phyloP scores from a whole-genome alignment of 305 asterid species.

The Plantago lanceolata region DNA sequence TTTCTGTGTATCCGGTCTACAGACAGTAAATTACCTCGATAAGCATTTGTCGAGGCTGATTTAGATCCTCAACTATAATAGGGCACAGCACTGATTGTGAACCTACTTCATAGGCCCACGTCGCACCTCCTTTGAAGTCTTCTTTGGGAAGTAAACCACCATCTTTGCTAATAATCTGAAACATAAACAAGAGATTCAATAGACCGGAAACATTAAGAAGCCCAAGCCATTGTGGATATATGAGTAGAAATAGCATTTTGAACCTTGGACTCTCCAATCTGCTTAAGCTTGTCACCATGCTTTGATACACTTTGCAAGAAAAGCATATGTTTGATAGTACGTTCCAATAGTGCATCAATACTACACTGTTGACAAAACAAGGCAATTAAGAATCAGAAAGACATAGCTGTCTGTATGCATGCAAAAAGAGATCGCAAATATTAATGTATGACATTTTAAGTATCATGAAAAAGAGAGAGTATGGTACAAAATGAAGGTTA shows the following conservation, averaged over 20 bases:
- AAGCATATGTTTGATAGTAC: constrained; percentile 92
- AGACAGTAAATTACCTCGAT: constrained; percentile 57
- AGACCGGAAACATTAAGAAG: not conserved
- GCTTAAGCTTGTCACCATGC: constrained; percentile 89
- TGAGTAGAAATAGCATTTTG: not conserved
- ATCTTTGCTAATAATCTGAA: constrained; percentile 68
- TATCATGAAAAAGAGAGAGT: not conserved
- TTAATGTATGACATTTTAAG: constrained; percentile 2
- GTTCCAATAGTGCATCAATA: constrained; percentile 89
- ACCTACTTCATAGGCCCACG: constrained; percentile 97
- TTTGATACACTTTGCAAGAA: constrained; percentile 91
- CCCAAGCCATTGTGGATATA: not conserved
- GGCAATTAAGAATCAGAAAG: constrained; percentile 2
- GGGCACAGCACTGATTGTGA: constrained; percentile 85
- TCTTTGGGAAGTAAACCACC: constrained; percentile 66
- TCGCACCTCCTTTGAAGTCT: constrained; percentile 84
- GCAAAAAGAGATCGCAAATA: not conserved
- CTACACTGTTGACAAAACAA: constrained; percentile 67
- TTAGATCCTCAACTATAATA: constrained; percentile 83
- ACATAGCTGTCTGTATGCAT: not conserved
- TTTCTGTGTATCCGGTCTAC: constrained; percentile 2
- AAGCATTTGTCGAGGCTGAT: constrained; percentile 91
- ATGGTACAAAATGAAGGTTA: not conserved
- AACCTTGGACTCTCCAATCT: constrained; percentile 87
- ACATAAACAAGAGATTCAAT: constrained; percentile 11